Base-by-base conservation (phyloP, 2,329 filamentous ascomycete species). In the Neonectria coccinea region DNA sequence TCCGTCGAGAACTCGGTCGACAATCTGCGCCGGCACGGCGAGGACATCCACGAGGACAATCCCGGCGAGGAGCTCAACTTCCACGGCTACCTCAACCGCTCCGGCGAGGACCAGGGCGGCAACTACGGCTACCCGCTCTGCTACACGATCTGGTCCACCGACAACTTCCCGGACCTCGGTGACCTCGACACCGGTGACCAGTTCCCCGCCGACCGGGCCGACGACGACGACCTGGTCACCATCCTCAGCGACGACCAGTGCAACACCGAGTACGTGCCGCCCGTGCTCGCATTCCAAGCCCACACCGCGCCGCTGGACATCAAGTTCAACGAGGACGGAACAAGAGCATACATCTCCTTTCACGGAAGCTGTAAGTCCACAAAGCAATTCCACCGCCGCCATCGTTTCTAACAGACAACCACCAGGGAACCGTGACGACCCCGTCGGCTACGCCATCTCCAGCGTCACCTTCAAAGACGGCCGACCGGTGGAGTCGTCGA, bases 21-120 rank as follows among this genome's bases (percentile, higher is more conserved):
- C 76, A 77, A 91, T 41, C 81, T 92, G 16, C 78, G 78, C 14
- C 84, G 91, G 33, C 77, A 83, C 52, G 86, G 85, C 10, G 69
- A 82, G n/a, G 88, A 91, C 65, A 84, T 92, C 48, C 88, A 91
- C 69, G 76, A 86, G 64, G 83, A 91, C 71, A 93, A 93, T 72
- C 91, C 91, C 0, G 91, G 84, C 16, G 91, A 93, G 74, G 89
- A 93, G 77, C 78, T 94, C 75, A 93, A 93, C 77, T 92, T 87
- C 75, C 87, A 91, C 64, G 91, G 91, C 4, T 85, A 83, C 62
- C 79, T 92, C 51, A 76, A 77, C 64, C 72, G 76, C 14, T 70
- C 76, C 10, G 67, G 68, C 0, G 73, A 67, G 11, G 59, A 75
- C 20, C 75, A 79, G 59, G 81, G 80, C 16, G 77, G 76, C 3